Conservation (phyloP, 257 asterid species). For the Schizonepeta tenuifolia region DNA sequence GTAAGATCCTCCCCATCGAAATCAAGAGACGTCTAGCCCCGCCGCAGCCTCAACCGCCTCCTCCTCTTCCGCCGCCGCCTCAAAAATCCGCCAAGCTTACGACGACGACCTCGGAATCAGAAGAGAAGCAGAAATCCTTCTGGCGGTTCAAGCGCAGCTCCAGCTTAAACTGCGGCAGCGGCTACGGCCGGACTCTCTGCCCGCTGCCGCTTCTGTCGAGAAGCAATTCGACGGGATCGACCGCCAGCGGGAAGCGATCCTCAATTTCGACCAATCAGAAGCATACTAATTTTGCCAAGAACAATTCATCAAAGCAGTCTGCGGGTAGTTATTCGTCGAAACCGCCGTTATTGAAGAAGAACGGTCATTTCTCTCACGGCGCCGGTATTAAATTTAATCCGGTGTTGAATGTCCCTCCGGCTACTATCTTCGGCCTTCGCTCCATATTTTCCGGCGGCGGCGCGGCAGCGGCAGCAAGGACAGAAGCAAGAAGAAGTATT, state of each 20-base stretch:
- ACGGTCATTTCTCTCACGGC: constrained; percentile 41
- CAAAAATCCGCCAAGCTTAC: not conserved
- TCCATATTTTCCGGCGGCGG: constrained; percentile 65
- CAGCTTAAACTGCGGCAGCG: constrained; percentile 76
- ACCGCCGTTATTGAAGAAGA: constrained; percentile 81
- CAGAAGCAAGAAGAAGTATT: constrained; percentile 65
- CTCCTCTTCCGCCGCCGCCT: constrained; percentile 25
- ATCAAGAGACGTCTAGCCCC: constrained; percentile 58
- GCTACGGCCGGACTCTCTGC: constrained; percentile 76
- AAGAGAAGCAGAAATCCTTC: constrained; percentile 64
- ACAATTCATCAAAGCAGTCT: constrained; percentile 27
- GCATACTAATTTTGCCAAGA: constrained; percentile 41
- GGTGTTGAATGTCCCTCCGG: constrained; percentile 70
- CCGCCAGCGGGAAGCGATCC: constrained; percentile 59
- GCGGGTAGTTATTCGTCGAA: constrained; percentile 37
- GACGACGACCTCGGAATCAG: constrained; percentile 38
- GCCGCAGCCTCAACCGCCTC: not conserved
- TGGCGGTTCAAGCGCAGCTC: constrained; percentile 80
- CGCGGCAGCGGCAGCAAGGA: constrained; percentile 47
- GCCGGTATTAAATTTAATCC: constrained; percentile 64
- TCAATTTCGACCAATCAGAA: constrained; percentile 44
- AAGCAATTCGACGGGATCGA: constrained; percentile 81
- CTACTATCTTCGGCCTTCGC: constrained; percentile 66
- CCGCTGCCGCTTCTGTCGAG: constrained; percentile 77
- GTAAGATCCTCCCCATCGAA: constrained; percentile 81